Evolutionary conservation across 805 yeast genomes (phyloP).

Genomic region (Saccharomycopsis oosterbeekiorum): DNA sequence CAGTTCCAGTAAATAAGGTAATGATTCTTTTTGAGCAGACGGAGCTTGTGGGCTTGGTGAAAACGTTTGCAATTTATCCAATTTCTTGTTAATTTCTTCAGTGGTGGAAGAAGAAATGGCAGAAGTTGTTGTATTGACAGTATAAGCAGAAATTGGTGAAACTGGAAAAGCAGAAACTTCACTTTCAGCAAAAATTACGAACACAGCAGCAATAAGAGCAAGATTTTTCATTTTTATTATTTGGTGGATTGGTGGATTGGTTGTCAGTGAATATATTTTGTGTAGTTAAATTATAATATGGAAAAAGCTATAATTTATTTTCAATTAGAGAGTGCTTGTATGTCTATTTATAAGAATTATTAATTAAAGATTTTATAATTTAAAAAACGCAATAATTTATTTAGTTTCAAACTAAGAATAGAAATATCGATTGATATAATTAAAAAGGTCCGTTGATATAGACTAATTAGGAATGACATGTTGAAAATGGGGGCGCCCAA

Average conservation of each 20-base stretch:
- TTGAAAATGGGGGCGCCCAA: background rate
- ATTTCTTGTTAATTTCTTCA: background rate
- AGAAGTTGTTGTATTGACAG: background rate
- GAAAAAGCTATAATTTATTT: no score
- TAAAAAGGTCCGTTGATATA: background rate
- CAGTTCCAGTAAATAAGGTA: background rate
- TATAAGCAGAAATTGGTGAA: background rate
- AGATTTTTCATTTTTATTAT: background rate
- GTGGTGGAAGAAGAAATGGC: background rate
- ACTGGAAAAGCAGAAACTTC: background rate
- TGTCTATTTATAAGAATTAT: no score
- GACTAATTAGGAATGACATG: background rate
- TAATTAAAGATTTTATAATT: no score
- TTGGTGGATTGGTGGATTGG: background rate
- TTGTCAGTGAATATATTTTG: background rate
- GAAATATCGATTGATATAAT: background rate
- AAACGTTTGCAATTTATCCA: background rate
- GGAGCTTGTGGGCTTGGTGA: background rate
- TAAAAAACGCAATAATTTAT: no score
- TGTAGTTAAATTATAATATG: background rate
- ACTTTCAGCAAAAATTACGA: background rate
- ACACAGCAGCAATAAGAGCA: background rate
- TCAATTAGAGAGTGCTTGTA: no score
- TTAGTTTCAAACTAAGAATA: background rate
- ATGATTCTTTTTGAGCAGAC: background rate